Percentiles rank a stretch among this genome's conserved stretches.
Evolutionary conservation across 257 asterid genomes (phyloP).

Genomic region (Anisodus tanguticus): DNA sequence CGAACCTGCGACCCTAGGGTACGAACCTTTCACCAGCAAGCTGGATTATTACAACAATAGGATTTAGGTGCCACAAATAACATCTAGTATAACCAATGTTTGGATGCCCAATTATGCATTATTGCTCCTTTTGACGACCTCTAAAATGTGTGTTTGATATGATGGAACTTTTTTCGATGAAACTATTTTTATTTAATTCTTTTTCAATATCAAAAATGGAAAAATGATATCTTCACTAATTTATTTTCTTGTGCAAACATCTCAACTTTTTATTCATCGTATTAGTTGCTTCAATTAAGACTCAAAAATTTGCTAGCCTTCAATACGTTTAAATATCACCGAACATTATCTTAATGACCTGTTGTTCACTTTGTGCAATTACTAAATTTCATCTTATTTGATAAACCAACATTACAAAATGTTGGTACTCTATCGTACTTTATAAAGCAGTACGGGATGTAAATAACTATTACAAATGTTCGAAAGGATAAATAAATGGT

Average conservation of each 20-base stretch:
- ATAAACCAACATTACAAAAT: not conserved
- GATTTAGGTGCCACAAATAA: conserved; percentile 10
- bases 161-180: not conserved
- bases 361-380: not conserved
- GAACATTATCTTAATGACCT: not conserved
- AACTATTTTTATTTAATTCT: not conserved
- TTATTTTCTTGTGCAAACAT: not conserved
- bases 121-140: not conserved
- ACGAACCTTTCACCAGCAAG: too few relatives aligned
- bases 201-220: not conserved
- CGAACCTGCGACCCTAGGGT: too few relatives aligned
- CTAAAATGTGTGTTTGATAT: not conserved
- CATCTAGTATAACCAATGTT: not conserved
- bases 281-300: not conserved
- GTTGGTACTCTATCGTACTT: too few relatives aligned
- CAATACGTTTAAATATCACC: not conserved
- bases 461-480: too few relatives aligned
- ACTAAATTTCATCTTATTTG: not conserved
- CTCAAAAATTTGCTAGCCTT: not conserved
- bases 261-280: not conserved
- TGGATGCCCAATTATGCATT: not conserved
- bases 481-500: too few relatives aligned
- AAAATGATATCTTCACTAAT: not conserved
- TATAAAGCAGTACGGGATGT: too few relatives aligned
- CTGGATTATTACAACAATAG: not conserved